Evolutionary conservation across 345 rosid species (phyloP), one percentile per base, ranked within the genome.

Genomic region (Sonneratia caseolaris): DNA sequence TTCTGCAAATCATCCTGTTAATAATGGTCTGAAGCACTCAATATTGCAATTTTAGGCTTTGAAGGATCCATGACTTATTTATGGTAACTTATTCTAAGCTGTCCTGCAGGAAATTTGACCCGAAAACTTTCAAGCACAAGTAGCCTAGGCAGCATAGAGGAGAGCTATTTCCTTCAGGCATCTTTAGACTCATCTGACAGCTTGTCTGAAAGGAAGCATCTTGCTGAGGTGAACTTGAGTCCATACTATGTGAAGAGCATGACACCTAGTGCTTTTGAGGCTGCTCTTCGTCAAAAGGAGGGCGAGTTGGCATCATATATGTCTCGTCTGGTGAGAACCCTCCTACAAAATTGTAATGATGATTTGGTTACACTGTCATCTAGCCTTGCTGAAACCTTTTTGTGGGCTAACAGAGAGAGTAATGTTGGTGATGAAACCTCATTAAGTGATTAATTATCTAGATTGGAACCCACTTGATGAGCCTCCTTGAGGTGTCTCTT

Each of bases 271-370:
- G 84, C 97, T 78, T 92, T 89, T 78, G 98, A 96, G 80, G 82
- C 96, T 68, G 84, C 96, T 64, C 97, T 92, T 81, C 94, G 96
- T 68, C 99, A 92, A 83, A 96, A 96, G 86, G 99, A 96, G 84
- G 99, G 99, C 32, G 99, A 96, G 83, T 91, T 96, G 79, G 91
- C 96, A 27, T 92, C 98, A 14, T 96, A 92, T 79, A 87, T 89
- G 90, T 89, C 99, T 72, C 99, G 97, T 71, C 86, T 96, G 98
- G 99, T 96, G 85, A 62, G 80, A 37, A 19, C 70, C 78, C 40
- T 67, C 45, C 51, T 81, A 11, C 12, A 62, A 67, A 61, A 61
- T 37, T 68, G 49, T 27, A 5, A 32, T 19, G 43, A 35, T 61
- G 47, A 53, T 12, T 69, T 7, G 38, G 16, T 16, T 27, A 43